Evolutionary conservation across 192 early-diverging fungal genomes (phyloP).

Genomic region (Jimgerdemannia flammicorona): DNA sequence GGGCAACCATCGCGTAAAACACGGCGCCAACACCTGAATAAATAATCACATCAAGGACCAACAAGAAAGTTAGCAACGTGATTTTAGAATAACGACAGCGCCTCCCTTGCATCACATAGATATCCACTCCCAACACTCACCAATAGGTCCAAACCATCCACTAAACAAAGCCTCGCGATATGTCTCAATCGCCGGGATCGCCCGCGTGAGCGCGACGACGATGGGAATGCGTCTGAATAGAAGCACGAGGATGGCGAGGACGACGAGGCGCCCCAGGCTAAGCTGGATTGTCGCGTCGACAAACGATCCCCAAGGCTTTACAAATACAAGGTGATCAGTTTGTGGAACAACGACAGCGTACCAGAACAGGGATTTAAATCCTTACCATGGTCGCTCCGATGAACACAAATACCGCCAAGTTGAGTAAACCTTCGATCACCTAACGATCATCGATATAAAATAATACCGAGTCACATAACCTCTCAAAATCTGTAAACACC

Average conservation of each 20-base stretch:
- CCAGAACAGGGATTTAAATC: too few species aligned
- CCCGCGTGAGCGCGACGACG: constrained; percentile 49
- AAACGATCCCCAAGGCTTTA: constrained; percentile 64
- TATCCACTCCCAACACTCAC: constrained; percentile 33
- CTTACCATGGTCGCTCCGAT: constrained; percentile 66
- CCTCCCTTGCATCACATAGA: not conserved
- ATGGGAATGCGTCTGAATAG: constrained; percentile 68
- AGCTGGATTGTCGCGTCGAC: constrained; percentile 43
- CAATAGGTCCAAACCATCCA: constrained; percentile 92
- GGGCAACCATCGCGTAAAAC: constrained; percentile 35
- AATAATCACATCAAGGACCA: too few species aligned
- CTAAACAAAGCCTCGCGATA: constrained; percentile 73
- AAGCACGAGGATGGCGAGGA: constrained; percentile 57
- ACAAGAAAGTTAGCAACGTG: not conserved
- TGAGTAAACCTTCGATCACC: constrained; percentile 78
- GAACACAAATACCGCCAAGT: constrained; percentile 85
- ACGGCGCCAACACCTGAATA: constrained; percentile 41
- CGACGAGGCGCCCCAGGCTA: constrained; percentile 58
- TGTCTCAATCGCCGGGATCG: constrained; percentile 62
- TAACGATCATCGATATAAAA: constrained; percentile 18
- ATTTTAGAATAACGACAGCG: not conserved
- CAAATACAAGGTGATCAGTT: not conserved
- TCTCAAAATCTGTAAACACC: too few species aligned
- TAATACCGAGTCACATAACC: not conserved
- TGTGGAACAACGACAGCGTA: too few species aligned